These are phyloP conservation scores for Wickerhamiella sorbophila DNA, from an alignment of 805 yeast species.

Conservation along the genomic window DNA sequence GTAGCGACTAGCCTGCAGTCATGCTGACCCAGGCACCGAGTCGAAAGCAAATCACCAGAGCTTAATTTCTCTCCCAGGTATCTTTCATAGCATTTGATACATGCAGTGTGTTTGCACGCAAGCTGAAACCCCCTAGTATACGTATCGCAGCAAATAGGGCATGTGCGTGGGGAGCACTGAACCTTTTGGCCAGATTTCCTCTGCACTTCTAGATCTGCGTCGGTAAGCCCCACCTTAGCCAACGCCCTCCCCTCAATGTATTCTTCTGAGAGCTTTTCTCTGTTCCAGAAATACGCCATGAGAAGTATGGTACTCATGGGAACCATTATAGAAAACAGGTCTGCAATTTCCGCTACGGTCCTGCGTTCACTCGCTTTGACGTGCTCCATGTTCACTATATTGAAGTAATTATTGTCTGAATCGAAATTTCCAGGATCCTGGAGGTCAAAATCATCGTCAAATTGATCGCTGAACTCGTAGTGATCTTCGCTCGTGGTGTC, in stretches of 20 bases:
- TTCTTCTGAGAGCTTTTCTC: not conserved
- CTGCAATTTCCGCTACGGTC: slow-evolving; percentile 3
- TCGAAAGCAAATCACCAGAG: slow-evolving; percentile 24
- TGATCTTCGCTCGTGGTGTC: too few relatives aligned
- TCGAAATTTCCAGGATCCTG: not conserved
- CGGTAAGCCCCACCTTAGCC: not conserved
- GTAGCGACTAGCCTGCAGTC: slow-evolving; percentile 32
- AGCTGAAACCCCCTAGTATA: slow-evolving; percentile 23
- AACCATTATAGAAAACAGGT: slow-evolving; percentile 1
- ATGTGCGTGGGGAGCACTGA: not conserved
- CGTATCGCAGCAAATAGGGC: slow-evolving; percentile 1
- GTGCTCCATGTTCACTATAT: too few relatives aligned
- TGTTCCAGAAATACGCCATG: slow-evolving; percentile 10
- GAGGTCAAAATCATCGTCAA: not conserved
- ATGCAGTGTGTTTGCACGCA: slow-evolving; percentile 58
- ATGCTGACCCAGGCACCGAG: slow-evolving; percentile 52
- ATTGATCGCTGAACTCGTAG: not conserved
- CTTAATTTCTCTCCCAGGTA: slow-evolving; percentile 38
- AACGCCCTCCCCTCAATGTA: not conserved
- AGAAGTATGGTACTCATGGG: slow-evolving; percentile 5
- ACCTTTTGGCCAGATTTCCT: not conserved
- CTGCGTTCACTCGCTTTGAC: too few relatives aligned
- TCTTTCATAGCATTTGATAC: slow-evolving; percentile 50
- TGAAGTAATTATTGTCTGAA: not conserved
- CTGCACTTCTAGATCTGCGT: not conserved